phyloP scores from a whole-genome alignment of 2,329 filamentous ascomycete species.

The Fusarium pseudonygamai region DNA sequence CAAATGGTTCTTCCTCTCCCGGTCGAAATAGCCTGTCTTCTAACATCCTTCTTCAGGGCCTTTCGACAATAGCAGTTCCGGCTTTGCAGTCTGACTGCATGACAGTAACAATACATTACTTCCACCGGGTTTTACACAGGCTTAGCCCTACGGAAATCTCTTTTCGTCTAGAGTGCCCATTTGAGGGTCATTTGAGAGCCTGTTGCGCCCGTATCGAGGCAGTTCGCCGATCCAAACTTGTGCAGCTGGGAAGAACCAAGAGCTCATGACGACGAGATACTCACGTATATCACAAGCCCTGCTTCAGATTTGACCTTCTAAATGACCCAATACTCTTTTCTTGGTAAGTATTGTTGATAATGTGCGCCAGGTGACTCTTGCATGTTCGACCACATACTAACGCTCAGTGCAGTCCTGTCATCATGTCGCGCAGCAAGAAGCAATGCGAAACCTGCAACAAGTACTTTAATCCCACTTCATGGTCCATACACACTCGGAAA shows the following conservation, averaged over 20 bases:
- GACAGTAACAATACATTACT: rapidly evolving
- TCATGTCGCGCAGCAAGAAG: neutral
- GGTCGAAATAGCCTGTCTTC: neutral
- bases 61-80: neutral
- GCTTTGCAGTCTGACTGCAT: neutral
- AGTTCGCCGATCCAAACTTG: neutral
- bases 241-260: neutral
- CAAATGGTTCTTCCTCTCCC: neutral
- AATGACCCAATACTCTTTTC: rapidly evolving
- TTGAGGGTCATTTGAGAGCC: neutral
- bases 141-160: rapidly evolving
- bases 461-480: neutral
- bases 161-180: neutral
- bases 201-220: neutral
- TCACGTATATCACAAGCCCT: neutral
- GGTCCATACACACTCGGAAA: neutral
- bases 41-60: neutral
- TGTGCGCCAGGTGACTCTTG: neutral
- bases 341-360: neutral
- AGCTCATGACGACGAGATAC: neutral
- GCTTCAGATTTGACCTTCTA: neutral
- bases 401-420: neutral
- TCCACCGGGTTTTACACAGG: neutral
- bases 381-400: neutral
- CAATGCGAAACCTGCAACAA: neutral